Percentiles rank a stretch among this genome's conserved stretches.
Evolutionary conservation across 768 basidiomycete species (phyloP).

Genomic region (Lentinula boryana): DNA sequence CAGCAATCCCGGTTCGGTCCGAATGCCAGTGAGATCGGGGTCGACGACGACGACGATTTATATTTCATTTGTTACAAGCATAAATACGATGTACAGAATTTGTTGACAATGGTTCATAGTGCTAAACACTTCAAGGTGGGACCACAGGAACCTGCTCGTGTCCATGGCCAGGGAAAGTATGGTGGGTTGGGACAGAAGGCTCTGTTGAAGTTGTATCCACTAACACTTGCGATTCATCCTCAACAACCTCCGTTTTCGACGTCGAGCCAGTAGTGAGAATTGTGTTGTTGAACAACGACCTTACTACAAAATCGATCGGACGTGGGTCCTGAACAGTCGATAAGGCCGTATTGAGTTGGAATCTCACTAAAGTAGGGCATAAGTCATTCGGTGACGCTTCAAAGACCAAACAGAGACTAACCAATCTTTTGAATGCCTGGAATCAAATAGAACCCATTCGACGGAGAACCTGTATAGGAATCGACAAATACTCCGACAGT

Average conservation of each 20-base stretch:
- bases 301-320: constrained; percentile 39
- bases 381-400: background rate
- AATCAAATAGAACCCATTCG: constrained; percentile 50
- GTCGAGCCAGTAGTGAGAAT: background rate
- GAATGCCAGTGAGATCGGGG: background rate
- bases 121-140: background rate
- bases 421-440: constrained; percentile 49
- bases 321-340: constrained; percentile 31
- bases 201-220: background rate
- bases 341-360: constrained; percentile 30
- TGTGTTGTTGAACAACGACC: constrained; percentile 51
- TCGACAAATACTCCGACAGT: constrained; percentile 51
- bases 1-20: background rate
- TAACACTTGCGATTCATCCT: background rate
- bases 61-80: background rate
- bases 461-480: constrained; percentile 28
- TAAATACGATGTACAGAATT: background rate
- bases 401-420: constrained; percentile 19
- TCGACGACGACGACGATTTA: background rate
- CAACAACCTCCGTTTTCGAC: background rate
- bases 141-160: background rate
- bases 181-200: background rate
- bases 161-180: background rate
- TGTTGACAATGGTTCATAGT: background rate
- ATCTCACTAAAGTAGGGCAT: constrained; percentile 27